Conservation (phyloP, 129 eudicot species). For the Flaveria brownii region DNA sequence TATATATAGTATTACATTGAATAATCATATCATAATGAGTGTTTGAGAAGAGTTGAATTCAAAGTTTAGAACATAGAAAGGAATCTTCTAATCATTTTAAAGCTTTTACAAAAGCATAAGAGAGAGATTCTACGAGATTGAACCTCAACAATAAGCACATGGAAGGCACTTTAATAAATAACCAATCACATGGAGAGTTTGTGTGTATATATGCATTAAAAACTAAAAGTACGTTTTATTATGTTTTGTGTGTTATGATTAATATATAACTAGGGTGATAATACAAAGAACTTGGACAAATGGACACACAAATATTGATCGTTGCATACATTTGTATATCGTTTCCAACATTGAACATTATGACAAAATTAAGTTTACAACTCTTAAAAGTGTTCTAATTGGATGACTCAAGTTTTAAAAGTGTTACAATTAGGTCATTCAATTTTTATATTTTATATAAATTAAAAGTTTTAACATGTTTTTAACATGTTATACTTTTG, state of each 20-base stretch:
- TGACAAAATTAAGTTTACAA: neutral
- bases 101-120: constrained; percentile 25
- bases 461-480: too few species aligned
- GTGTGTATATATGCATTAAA: neutral
- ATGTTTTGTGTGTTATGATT: constrained; percentile 6
- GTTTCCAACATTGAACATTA: neutral
- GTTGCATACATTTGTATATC: neutral
- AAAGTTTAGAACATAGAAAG: neutral
- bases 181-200: constrained; percentile 26
- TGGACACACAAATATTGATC: neutral
- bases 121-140: constrained; percentile 15
- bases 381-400: too few species aligned
- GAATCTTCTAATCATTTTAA: constrained; percentile 25
- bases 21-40: too few species aligned
- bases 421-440: too few species aligned
- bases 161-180: constrained; percentile 24
- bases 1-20: too few species aligned
- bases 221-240: neutral
- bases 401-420: too few species aligned
- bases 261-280: constrained; percentile 6
- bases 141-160: constrained; percentile 31
- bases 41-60: too few species aligned
- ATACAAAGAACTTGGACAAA: constrained; percentile 16
- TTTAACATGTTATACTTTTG: too few species aligned
- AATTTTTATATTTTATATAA: too few species aligned